Evolutionary conservation across 139 green algal species (phyloP).

Genomic region (Chlamydomonas eustigma): DNA sequence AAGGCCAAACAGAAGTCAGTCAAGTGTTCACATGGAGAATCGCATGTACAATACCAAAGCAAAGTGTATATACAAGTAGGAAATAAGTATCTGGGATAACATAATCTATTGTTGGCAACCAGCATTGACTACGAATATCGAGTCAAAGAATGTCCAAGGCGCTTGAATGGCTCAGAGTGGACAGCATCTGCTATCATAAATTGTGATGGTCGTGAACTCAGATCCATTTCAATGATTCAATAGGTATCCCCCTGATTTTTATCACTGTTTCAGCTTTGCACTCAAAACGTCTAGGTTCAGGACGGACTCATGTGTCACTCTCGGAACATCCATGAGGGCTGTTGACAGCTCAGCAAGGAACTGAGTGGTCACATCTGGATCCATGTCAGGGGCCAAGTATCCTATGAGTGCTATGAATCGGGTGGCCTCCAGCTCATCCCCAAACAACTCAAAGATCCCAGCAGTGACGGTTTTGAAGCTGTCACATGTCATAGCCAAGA

Average conservation of each 20-base stretch:
- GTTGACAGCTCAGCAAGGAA: slow-evolving; percentile 18
- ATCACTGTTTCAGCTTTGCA: not conserved
- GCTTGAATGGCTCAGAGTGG: too few species aligned
- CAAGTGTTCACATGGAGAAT: too few species aligned
- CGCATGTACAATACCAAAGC: too few species aligned
- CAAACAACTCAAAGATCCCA: slow-evolving; percentile 41
- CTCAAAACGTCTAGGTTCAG: not conserved
- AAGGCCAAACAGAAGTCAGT: too few species aligned
- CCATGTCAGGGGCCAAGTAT: slow-evolving; percentile 45
- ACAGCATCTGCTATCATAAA: too few species aligned
- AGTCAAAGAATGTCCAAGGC: too few species aligned
- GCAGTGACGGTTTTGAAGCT: slow-evolving; percentile 31
- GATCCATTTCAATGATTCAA: too few species aligned
- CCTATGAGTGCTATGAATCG: slow-evolving; percentile 31
- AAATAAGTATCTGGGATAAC: too few species aligned
- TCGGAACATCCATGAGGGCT: not conserved
- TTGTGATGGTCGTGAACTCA: too few species aligned
- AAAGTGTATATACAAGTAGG: too few species aligned
- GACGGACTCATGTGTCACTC: slow-evolving; percentile 10
- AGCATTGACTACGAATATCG: too few species aligned
- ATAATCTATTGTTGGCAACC: too few species aligned
- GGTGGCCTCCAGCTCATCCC: slow-evolving; percentile 16
- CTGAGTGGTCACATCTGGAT: slow-evolving; percentile 27
- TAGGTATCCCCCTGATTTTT: not conserved
- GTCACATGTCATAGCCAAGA: slow-evolving; percentile 48